phyloP scores from a whole-genome alignment of 257 asterid genomes.

The Salvia hispanica region DNA sequence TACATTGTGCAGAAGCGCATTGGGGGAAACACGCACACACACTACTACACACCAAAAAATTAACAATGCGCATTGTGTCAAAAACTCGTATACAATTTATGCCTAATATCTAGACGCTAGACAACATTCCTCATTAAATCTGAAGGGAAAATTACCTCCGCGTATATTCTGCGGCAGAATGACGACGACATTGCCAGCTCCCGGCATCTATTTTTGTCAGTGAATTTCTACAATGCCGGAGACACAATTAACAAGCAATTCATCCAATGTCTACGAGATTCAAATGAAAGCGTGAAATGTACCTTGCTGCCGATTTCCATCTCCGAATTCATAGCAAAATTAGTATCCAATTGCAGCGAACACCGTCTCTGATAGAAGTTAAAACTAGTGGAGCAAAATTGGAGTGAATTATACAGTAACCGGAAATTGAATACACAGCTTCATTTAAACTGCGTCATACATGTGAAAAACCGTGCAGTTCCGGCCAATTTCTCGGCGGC shows the following conservation, averaged over 20 bases:
- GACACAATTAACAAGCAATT: constrained; percentile 9
- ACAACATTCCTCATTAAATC: too few species aligned
- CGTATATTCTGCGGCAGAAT: constrained; percentile 61
- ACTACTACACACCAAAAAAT: neutral
- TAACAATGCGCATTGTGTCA: neutral
- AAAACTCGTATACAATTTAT: neutral
- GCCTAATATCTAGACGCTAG: constrained; percentile 6
- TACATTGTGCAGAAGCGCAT: neutral
- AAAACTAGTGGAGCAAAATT: neutral
- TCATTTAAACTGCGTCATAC: neutral
- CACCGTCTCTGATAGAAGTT: neutral
- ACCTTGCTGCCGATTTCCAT: constrained; percentile 37
- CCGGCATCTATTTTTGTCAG: constrained; percentile 34
- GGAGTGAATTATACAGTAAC: neutral
- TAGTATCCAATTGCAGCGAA: constrained; percentile 6
- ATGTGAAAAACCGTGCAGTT: neutral
- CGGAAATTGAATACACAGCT: neutral
- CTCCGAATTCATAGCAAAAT: neutral
- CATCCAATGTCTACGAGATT: neutral
- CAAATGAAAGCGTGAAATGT: neutral
- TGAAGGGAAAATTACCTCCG: constrained; percentile 49
- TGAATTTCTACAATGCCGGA: constrained; percentile 37
- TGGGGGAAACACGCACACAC: neutral
- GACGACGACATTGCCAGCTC: constrained; percentile 54
- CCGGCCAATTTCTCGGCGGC: neutral